phyloP scores from a whole-genome alignment of 192 early-diverging fungal species.

The Coemansia pectinata region DNA sequence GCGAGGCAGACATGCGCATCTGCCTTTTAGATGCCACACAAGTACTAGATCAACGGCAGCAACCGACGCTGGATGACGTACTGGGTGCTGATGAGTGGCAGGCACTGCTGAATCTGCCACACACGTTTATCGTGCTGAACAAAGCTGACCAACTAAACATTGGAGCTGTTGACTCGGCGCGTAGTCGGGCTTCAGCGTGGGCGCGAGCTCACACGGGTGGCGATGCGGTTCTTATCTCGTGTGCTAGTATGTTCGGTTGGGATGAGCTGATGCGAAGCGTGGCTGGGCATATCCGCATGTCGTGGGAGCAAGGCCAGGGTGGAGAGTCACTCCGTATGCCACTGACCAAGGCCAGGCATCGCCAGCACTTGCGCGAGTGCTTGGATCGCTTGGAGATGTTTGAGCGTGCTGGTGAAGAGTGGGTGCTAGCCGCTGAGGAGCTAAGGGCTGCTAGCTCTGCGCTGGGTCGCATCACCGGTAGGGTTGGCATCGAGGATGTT shows the following conservation, averaged over 20 bases:
- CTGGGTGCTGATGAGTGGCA: conserved; percentile 14
- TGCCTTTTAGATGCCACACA: conserved; percentile 56
- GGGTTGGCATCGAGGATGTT: conserved; percentile 71
- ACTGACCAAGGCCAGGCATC: conserved; percentile 70
- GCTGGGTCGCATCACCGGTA: conserved; percentile 72
- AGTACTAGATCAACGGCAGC: not conserved
- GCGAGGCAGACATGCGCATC: conserved; percentile 67
- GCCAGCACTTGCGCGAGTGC: conserved; percentile 63
- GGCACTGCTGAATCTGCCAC: conserved; percentile 25
- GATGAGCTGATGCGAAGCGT: conserved; percentile 24
- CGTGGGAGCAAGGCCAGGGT: conserved; percentile 20
- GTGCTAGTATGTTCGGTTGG: conserved; percentile 24
- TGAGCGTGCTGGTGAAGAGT: conserved; percentile 21
- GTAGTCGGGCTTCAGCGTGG: conserved; percentile 6
- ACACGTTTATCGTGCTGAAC: conserved; percentile 66
- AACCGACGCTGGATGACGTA: not conserved
- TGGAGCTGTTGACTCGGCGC: not conserved
- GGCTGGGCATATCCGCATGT: conserved; percentile 21
- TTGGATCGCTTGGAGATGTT: conserved; percentile 53
- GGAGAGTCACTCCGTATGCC: conserved; percentile 32
- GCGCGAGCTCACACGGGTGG: not conserved
- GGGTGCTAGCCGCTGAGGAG: conserved; percentile 76
- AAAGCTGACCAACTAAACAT: conserved; percentile 54
- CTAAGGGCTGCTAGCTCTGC: conserved; percentile 62
- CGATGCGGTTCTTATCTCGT: conserved; percentile 25